phyloP scores from a whole-genome alignment of 1,284 basidiomycete genomes.

The Cryptococcus sp. region DNA sequence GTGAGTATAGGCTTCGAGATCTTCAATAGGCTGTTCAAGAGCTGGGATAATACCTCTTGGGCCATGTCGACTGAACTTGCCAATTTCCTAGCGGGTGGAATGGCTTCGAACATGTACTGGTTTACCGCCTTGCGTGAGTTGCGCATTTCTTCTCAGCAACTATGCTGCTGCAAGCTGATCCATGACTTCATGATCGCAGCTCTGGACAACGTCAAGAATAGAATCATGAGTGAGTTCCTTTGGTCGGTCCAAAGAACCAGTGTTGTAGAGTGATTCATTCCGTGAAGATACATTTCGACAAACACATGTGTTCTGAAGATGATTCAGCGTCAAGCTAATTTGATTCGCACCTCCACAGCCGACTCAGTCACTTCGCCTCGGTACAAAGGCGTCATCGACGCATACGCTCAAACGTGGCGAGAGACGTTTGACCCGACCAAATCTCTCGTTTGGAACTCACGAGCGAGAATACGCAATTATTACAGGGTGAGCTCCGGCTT shows the following conservation, averaged over 20 bases:
- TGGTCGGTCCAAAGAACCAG: neutral
- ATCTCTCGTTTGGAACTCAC: slow-evolving; percentile 36
- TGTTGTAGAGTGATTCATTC: neutral
- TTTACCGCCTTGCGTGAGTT: slow-evolving; percentile 46
- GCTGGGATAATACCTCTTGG: slow-evolving; percentile 49
- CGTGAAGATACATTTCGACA: neutral
- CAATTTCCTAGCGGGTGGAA: slow-evolving; percentile 52
- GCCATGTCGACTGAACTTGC: slow-evolving; percentile 42
- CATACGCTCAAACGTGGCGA: slow-evolving; percentile 44
- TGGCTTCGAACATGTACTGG: slow-evolving; percentile 53
- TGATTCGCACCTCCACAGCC: slow-evolving; percentile 9
- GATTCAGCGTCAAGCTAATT: neutral
- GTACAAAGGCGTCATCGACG: slow-evolving; percentile 43
- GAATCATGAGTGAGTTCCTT: slow-evolving; percentile 45
- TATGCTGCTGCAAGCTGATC: too few species aligned
- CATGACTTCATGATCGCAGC: slow-evolving; percentile 18
- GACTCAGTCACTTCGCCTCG: slow-evolving; percentile 47
- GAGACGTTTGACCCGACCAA: slow-evolving; percentile 38
- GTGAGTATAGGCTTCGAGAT: slow-evolving; percentile 51
- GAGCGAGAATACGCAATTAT: slow-evolving; percentile 46
- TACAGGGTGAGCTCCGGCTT: slow-evolving; percentile 41
- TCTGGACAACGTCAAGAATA: slow-evolving; percentile 52
- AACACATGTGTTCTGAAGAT: too few species aligned
- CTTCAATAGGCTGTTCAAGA: slow-evolving; percentile 50
- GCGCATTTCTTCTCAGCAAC: neutral